These are phyloP conservation scores for Fistulinella prunicolor DNA, from an alignment of 768 basidiomycete species.

Conservation along the genomic window DNA sequence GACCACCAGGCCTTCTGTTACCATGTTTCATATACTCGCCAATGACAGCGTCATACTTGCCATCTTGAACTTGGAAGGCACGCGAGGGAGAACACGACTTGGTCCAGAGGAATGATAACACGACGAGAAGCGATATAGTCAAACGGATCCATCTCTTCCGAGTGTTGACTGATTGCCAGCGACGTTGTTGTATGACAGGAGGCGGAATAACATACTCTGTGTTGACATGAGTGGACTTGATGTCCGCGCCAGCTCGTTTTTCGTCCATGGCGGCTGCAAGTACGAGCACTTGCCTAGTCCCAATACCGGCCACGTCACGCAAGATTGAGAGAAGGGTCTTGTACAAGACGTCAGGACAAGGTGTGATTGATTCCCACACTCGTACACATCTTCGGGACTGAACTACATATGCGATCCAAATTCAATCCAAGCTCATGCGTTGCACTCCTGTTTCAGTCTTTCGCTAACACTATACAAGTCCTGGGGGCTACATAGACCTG, in stretches of 20 bases:
- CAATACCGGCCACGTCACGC: no score
- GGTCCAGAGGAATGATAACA: conserved; percentile 16
- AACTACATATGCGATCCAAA: no score
- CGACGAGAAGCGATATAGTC: conserved; percentile 8
- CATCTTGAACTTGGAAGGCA: conserved; percentile 7
- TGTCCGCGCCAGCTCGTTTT: conserved; percentile 5
- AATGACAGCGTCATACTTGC: conserved; percentile 13
- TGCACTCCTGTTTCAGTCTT: conserved; percentile 4
- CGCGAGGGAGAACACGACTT: not conserved
- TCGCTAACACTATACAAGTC: conserved; percentile 31
- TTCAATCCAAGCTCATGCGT: conserved; percentile 14
- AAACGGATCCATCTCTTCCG: conserved; percentile 16
- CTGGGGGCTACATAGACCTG: conserved; percentile 34
- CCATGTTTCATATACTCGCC: conserved; percentile 18
- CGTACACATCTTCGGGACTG: no score
- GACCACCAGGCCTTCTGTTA: conserved; percentile 10
- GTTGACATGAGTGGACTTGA: not conserved
- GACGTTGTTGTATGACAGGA: conserved; percentile 14
- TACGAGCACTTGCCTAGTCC: no score
- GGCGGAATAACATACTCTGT: conserved; percentile 12
- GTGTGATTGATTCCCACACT: no score
- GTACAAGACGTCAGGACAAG: no score
- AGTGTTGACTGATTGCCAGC: not conserved
- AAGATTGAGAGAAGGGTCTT: no score
- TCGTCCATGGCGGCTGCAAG: no score